A percentile compares a stretch with the other conserved stretches of the same genome.
phyloP scores from a whole-genome alignment of 139 green algal genomes.

The Closterium sp. region DNA sequence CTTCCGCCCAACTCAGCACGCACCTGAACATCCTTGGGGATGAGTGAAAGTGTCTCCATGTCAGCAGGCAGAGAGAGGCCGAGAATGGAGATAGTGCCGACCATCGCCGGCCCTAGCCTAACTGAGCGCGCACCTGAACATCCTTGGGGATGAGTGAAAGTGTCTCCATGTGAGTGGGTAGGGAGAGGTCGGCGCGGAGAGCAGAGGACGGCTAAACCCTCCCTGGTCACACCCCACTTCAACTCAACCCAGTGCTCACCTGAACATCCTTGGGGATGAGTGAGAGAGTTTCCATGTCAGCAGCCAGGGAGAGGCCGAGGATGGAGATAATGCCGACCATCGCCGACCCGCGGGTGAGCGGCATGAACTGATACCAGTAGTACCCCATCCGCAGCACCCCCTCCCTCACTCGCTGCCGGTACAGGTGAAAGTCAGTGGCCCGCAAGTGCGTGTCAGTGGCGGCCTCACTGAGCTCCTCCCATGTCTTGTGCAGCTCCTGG shows the following conservation, averaged over 20 bases:
- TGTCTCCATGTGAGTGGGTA: too few relatives aligned
- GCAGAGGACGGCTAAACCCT: too few relatives aligned
- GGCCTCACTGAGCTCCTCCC: background rate
- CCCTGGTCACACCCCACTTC: too few relatives aligned
- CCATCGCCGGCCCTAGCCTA: background rate
- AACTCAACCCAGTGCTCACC: background rate
- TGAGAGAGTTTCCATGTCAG: background rate
- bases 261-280: background rate
- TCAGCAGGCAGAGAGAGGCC: background rate
- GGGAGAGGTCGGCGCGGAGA: too few relatives aligned
- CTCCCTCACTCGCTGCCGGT: background rate
- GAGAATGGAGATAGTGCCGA: background rate
- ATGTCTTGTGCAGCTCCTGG: background rate
- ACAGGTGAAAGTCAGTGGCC: background rate
- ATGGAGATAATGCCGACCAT: background rate
- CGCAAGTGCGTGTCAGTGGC: background rate
- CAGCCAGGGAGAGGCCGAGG: background rate
- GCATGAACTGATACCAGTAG: conserved; percentile 3
- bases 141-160: too few relatives aligned
- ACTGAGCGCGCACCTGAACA: too few relatives aligned
- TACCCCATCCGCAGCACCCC: background rate
- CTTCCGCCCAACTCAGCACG: background rate
- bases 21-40: background rate
- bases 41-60: background rate
- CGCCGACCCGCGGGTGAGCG: background rate